A percentile compares a stretch with the other conserved stretches of the same genome.
Evolutionary conservation across 1,139 yeast genomes (phyloP).

Genomic region (Saccharomyces pastorianus): DNA sequence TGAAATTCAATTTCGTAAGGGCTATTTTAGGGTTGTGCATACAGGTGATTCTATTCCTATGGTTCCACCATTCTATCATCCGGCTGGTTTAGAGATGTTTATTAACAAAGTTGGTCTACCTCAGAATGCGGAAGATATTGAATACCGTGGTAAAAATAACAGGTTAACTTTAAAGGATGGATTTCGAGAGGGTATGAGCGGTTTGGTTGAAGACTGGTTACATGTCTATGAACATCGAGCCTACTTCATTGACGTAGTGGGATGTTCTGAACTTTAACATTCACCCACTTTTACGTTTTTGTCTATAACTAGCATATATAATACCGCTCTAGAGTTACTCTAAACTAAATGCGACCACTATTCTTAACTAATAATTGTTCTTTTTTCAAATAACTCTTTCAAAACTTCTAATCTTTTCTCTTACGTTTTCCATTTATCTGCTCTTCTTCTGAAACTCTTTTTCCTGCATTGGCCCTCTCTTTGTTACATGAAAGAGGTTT

Average conservation of each 20-base stretch:
- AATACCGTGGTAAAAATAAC: conserved; percentile 25
- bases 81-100: conserved; percentile 45
- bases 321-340: not conserved
- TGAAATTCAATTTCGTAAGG: conserved; percentile 20
- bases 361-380: not conserved
- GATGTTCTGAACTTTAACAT: conserved; percentile 22
- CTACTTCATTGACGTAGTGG: conserved; percentile 23
- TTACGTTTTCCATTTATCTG: not conserved
- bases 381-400: not conserved
- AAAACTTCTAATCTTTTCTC: not conserved
- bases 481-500: conserved; percentile 1
- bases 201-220: conserved; percentile 16
- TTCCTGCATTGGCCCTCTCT: not conserved
- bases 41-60: conserved; percentile 49
- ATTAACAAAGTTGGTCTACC: conserved; percentile 41
- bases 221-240: conserved; percentile 28
- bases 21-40: conserved; percentile 47
- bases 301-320: not conserved
- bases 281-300: not conserved
- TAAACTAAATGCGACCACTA: not conserved
- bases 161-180: conserved; percentile 2
- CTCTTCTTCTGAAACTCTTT: not conserved
- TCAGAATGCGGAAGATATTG: conserved; percentile 37
- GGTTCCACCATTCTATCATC: conserved; percentile 46
- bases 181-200: conserved; percentile 4